A percentile compares a stretch with the other conserved stretches of the same genome.
Evolutionary conservation across 257 asterid species (phyloP).

Genomic region (Datura wrightii): DNA sequence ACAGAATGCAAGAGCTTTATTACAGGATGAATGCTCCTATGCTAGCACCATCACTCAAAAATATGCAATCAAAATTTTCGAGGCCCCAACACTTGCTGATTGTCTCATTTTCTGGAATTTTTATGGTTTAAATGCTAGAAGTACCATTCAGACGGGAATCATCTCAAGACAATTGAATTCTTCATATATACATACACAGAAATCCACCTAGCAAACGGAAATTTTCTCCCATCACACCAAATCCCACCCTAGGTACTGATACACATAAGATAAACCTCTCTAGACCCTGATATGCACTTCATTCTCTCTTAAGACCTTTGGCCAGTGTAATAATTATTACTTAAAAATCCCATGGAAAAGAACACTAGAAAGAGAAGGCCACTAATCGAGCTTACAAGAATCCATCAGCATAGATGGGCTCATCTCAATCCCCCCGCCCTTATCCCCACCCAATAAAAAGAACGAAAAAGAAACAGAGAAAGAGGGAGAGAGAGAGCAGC

Average conservation of each 20-base stretch:
- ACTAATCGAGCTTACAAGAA: not conserved
- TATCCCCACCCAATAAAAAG: not conserved
- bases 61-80: not conserved
- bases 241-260: not conserved
- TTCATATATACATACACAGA: not conserved
- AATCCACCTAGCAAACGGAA: not conserved
- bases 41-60: not conserved
- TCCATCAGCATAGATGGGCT: not conserved
- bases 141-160: not conserved
- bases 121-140: conserved; percentile 8
- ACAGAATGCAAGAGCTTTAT: not conserved
- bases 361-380: not conserved
- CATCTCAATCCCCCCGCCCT: not conserved
- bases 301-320: not conserved
- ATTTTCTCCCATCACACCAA: not conserved
- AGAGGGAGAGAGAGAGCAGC: not conserved
- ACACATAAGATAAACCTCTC: conserved; percentile 21
- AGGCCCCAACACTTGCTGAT: not conserved
- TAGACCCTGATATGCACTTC: not conserved
- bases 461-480: not conserved
- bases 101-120: not conserved
- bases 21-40: not conserved
- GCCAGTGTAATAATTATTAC: not conserved
- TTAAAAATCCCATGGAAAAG: not conserved
- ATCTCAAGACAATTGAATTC: not conserved